These are phyloP conservation scores for Salicornia ramosissima DNA, from an alignment of 148 eudicot genomes.

Conservation along the genomic window DNA sequence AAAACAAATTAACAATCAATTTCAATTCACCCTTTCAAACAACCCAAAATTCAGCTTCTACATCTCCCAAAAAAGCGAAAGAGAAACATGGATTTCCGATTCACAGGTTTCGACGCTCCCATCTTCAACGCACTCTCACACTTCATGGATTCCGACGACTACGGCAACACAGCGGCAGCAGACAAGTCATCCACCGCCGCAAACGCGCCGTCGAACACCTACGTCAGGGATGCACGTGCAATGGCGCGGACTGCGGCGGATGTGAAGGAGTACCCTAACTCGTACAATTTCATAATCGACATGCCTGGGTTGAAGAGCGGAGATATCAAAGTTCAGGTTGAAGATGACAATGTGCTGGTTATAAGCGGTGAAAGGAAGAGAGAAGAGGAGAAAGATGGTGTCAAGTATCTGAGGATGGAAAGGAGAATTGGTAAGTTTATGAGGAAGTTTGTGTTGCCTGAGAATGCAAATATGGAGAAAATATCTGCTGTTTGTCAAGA, in stretches of 20 bases:
- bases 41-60: no score
- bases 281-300: constrained; percentile 58
- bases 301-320: constrained; percentile 64
- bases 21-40: no score
- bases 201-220: constrained; percentile 38
- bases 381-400: constrained; percentile 49
- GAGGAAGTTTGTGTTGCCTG: constrained; percentile 75
- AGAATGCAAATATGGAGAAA: constrained; percentile 47
- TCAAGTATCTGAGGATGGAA: constrained; percentile 67
- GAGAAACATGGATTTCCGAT: constrained; percentile 56
- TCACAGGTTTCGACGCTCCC: constrained; percentile 46
- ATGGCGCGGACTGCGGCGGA: constrained; percentile 66
- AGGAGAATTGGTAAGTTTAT: constrained; percentile 64
- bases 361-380: constrained; percentile 58
- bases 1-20: no score
- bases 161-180: background rate
- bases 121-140: constrained; percentile 45
- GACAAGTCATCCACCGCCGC: constrained; percentile 26
- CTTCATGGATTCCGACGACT: constrained; percentile 39
- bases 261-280: constrained; percentile 50
- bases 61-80: no score
- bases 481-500: constrained; percentile 58
- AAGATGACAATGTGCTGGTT: constrained; percentile 57
- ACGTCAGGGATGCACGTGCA: constrained; percentile 60
- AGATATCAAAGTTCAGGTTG: constrained; percentile 58